These are phyloP conservation scores for Chaetothyriales sp. DNA, from an alignment of 2,329 filamentous ascomycete genomes.

Conservation along the genomic window DNA sequence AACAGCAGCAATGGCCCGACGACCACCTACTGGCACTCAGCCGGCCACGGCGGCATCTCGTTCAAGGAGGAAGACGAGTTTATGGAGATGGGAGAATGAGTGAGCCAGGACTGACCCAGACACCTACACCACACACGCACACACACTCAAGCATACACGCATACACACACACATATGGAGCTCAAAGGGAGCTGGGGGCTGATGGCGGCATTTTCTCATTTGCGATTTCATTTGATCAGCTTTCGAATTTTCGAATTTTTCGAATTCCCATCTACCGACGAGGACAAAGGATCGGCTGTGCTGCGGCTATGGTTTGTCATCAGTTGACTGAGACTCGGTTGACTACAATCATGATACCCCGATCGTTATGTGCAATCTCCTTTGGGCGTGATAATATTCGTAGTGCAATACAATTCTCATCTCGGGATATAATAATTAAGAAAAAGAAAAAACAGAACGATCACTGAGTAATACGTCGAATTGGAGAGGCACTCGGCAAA, in stretches of 20 bases:
- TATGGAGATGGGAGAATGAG: constrained; percentile 41
- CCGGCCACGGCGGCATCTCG: constrained; percentile 44
- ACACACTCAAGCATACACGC: neutral
- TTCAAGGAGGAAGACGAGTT: constrained; percentile 96
- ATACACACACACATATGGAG: neutral
- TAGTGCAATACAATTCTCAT: neutral
- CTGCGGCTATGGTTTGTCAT: neutral
- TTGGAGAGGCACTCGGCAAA: neutral
- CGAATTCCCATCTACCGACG: neutral
- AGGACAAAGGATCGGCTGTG: neutral
- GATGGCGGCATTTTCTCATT: neutral
- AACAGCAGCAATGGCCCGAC: constrained; percentile 33
- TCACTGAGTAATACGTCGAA: too few relatives aligned
- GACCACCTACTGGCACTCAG: constrained; percentile 36
- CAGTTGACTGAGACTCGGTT: neutral
- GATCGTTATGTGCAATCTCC: neutral
- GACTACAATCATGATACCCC: neutral
- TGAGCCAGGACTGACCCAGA: neutral
- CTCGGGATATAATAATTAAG: neutral
- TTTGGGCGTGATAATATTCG: neutral
- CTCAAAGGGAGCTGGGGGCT: too few relatives aligned
- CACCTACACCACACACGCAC: neutral
- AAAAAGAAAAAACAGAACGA: too few relatives aligned
- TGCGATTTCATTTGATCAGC: neutral
- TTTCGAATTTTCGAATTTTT: neutral